phyloP scores from a whole-genome alignment of 2,329 filamentous ascomycete genomes.

The Fusarium austroafricanum region DNA sequence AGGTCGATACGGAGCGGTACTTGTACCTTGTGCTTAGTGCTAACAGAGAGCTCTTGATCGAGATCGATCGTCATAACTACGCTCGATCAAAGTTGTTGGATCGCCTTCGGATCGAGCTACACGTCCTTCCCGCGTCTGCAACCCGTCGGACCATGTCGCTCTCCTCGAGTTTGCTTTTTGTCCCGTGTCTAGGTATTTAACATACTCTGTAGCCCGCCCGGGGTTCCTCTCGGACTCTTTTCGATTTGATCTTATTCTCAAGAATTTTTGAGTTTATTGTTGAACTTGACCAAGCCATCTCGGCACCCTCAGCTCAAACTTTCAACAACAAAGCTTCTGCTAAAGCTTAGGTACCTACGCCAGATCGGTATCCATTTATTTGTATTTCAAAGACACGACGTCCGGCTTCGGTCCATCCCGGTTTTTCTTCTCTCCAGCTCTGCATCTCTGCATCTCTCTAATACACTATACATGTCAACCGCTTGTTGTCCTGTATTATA shows the following conservation, averaged over 20 bases:
- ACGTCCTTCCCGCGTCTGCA: constrained; percentile 18
- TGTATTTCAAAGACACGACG: not conserved
- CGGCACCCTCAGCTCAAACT: no score
- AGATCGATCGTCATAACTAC: constrained; percentile 48
- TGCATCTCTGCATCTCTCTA: not conserved
- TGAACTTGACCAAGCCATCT: not conserved
- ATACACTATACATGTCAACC: not conserved
- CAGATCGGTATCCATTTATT: no score
- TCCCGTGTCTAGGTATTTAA: constrained; percentile 29
- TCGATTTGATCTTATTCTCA: not conserved
- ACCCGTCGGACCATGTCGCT: constrained; percentile 23
- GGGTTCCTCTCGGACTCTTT: not conserved
- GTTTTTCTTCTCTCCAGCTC: not conserved
- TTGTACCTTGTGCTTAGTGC: constrained; percentile 33
- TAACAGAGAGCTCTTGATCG: constrained; percentile 44
- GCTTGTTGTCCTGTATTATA: not conserved
- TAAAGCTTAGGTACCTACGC: no score
- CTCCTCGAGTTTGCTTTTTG: constrained; percentile 21
- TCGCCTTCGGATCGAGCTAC: constrained; percentile 43
- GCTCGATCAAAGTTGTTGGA: constrained; percentile 43
- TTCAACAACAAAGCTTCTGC: not conserved
- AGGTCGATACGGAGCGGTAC: constrained; percentile 41
- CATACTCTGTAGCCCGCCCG: constrained; percentile 8
- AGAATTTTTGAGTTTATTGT: not conserved
- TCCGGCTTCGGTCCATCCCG: not conserved